Percentiles rank a stretch among this genome's conserved stretches.
phyloP scores from a whole-genome alignment of 257 asterid genomes.

The Solanum neorickii region DNA sequence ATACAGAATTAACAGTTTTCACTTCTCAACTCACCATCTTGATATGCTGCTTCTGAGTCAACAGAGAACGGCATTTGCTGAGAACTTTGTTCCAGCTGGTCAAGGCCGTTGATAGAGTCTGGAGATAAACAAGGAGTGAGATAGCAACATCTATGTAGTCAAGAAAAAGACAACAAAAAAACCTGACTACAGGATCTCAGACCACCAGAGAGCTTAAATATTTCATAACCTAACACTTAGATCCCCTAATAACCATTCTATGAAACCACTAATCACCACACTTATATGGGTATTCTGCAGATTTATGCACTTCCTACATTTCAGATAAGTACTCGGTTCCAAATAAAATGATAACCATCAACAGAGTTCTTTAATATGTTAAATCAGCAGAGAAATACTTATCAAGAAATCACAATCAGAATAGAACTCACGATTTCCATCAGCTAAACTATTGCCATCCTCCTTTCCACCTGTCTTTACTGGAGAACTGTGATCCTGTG shows the following conservation, averaged over 20 bases:
- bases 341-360: not conserved
- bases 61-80: constrained; percentile 38
- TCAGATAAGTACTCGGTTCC: not conserved
- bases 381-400: not conserved
- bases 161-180: not conserved
- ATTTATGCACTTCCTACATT: not conserved
- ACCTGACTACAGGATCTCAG: not conserved
- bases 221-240: not conserved
- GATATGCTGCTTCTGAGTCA: constrained; percentile 50
- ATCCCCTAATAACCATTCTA: not conserved
- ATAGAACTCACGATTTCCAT: constrained; percentile 45
- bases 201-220: not conserved
- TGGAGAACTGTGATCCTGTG: constrained; percentile 31
- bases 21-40: constrained; percentile 42
- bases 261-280: not conserved
- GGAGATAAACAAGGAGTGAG: constrained; percentile 4
- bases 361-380: not conserved
- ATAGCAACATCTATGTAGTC: not conserved
- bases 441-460: constrained; percentile 22
- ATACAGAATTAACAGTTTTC: not conserved
- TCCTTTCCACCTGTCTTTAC: constrained; percentile 23
- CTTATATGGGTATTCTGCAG: not conserved
- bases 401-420: not conserved
- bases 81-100: constrained; percentile 48
- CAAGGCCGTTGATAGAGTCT: constrained; percentile 52